phyloP scores from a whole-genome alignment of 2,329 filamentous ascomycete species.

The Pseudocercospora crystallina region DNA sequence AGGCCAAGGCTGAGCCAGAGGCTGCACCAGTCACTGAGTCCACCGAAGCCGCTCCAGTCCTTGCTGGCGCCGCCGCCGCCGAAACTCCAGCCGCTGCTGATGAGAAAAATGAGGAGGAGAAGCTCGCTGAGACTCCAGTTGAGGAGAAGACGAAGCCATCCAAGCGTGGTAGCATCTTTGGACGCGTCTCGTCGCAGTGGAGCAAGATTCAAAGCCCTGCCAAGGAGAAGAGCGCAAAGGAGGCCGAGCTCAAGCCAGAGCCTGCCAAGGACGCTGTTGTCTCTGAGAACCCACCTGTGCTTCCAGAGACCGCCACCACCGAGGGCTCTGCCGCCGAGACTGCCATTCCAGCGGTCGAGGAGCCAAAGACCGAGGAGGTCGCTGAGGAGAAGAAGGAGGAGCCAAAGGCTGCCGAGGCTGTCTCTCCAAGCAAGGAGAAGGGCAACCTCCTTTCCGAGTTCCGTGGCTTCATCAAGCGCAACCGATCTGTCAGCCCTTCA shows the following conservation, averaged over 20 bases:
- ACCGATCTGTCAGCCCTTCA: slow-evolving; percentile 39
- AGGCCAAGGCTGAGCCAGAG: slow-evolving; percentile 35
- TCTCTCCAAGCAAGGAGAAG: slow-evolving; percentile 35
- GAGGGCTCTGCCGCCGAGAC: slow-evolving; percentile 34
- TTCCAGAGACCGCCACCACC: slow-evolving; percentile 44
- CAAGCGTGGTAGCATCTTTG: slow-evolving; percentile 86
- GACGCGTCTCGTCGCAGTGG: slow-evolving; percentile 57
- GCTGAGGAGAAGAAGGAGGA: slow-evolving; percentile 43
- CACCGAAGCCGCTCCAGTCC: slow-evolving; percentile 31
- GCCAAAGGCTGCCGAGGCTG: slow-evolving; percentile 34
- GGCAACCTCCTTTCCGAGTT: slow-evolving; percentile 34
- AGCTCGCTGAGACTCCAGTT: slow-evolving; percentile 40
- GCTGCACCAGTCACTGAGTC: slow-evolving; percentile 40
- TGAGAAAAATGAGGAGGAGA: slow-evolving; percentile 41
- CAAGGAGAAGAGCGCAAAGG: slow-evolving; percentile 70
- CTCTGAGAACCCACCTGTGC: slow-evolving; percentile 36
- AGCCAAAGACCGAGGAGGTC: slow-evolving; percentile 32
- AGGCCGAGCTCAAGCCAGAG: slow-evolving; percentile 59
- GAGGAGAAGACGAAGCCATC: slow-evolving; percentile 60
- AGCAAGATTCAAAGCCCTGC: slow-evolving; percentile 56
- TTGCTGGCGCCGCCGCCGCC: slow-evolving; percentile 19
- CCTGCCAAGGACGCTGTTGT: slow-evolving; percentile 51
- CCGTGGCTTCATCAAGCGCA: slow-evolving; percentile 34
- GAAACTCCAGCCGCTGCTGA: slow-evolving; percentile 44
- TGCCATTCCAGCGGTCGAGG: slow-evolving; percentile 38